Percentiles rank a stretch among this genome's conserved stretches.
phyloP scores from a whole-genome alignment of 2,329 filamentous ascomycete species.

The Ilyonectria sp. region DNA sequence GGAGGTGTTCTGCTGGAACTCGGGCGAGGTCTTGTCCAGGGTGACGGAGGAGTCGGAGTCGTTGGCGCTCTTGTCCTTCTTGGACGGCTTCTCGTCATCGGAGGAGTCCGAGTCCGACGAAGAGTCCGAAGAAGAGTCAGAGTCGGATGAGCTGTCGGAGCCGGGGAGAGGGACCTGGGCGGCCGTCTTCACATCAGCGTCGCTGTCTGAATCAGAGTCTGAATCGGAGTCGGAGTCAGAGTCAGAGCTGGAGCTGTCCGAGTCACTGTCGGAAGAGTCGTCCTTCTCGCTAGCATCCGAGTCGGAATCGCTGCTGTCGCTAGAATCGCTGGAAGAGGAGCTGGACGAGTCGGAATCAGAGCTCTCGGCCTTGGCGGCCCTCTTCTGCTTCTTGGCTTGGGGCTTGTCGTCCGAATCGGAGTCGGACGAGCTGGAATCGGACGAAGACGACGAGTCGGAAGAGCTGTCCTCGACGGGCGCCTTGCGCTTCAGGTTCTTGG shows the following conservation, averaged over 20 bases:
- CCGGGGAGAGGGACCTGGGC: conserved; percentile 61
- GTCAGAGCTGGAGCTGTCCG: conserved; percentile 49
- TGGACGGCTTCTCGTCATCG: conserved; percentile 44
- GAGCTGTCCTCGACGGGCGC: conserved; percentile 52
- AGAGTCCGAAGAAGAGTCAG: conserved; percentile 48
- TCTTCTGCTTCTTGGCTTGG: conserved; percentile 67
- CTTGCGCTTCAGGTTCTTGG: conserved; percentile 59
- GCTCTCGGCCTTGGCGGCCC: conserved; percentile 35
- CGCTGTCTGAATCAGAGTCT: conserved; percentile 52
- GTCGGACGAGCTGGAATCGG: conserved; percentile 54
- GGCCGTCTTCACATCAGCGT: conserved; percentile 55
- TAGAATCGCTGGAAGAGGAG: conserved; percentile 42
- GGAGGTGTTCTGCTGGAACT: conserved; percentile 50
- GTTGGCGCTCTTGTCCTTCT: conserved; percentile 42
- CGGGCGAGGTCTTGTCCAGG: conserved; percentile 65
- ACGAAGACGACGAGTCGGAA: conserved; percentile 51
- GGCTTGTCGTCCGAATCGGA: conserved; percentile 65
- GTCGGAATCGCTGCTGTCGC: conserved; percentile 49
- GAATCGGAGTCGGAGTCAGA: conserved; percentile 55
- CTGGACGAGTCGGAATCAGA: conserved; percentile 49
- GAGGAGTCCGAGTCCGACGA: conserved; percentile 57
- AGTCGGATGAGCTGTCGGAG: conserved; percentile 54
- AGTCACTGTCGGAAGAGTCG: conserved; percentile 39
- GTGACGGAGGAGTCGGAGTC: conserved; percentile 64
- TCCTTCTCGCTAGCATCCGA: conserved; percentile 54